Percentiles rank a stretch among this genome's conserved stretches.
Evolutionary conservation across 148 eudicot species (phyloP).

Genomic region (Rhododendron mucronatum): DNA sequence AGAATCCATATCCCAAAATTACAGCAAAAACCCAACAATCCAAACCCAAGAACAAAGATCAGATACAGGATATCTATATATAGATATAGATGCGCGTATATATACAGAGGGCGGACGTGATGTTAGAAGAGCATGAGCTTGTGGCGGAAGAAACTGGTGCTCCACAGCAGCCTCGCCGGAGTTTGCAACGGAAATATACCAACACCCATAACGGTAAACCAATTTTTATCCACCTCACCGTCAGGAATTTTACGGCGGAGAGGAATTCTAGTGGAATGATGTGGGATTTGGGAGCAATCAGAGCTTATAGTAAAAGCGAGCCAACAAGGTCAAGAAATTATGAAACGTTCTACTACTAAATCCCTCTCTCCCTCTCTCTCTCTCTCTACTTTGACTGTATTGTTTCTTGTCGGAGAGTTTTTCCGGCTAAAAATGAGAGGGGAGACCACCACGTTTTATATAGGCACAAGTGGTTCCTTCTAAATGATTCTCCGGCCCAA

Average conservation of each 20-base stretch:
- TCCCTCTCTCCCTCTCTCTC: neutral
- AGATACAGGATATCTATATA: neutral
- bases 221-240: slow-evolving; percentile 16
- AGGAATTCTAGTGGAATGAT: neutral
- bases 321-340: neutral
- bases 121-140: slow-evolving; percentile 72
- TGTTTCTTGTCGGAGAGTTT: neutral
- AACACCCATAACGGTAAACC: slow-evolving; percentile 58
- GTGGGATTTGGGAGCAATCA: neutral
- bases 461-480: neutral
- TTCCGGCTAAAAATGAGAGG: slow-evolving; percentile 38
- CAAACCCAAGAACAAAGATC: slow-evolving; percentile 5
- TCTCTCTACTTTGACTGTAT: neutral
- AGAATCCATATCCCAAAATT: slow-evolving; percentile 34
- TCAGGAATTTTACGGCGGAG: neutral
- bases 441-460: slow-evolving; percentile 24
- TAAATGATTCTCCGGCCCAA: too few species aligned
- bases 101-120: neutral
- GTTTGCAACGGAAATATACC: slow-evolving; percentile 67
- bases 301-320: neutral
- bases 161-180: slow-evolving; percentile 81
- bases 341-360: neutral
- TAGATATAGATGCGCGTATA: neutral
- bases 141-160: slow-evolving; percentile 85
- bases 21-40: neutral